Evolutionary conservation across 2,329 filamentous ascomycete species (phyloP).

Genomic region (Ophiostoma novo-ulmi): DNA sequence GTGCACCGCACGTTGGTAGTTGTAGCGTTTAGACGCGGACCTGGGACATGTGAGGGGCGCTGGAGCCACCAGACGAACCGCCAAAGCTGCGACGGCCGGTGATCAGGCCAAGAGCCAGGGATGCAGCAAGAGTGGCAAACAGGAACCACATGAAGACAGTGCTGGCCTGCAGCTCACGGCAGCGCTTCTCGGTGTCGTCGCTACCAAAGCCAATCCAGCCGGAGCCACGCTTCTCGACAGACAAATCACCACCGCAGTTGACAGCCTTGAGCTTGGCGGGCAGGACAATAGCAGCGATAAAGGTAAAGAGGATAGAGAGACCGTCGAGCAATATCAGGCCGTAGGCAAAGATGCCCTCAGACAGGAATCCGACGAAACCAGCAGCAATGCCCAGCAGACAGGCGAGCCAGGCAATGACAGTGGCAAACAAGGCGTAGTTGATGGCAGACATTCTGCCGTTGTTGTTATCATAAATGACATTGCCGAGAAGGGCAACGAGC

Average conservation of each 20-base stretch:
- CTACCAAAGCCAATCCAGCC: conserved; percentile 62
- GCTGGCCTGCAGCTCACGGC: conserved; percentile 68
- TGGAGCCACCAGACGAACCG: conserved; percentile 38
- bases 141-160: conserved; percentile 77
- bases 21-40: conserved; percentile 34
- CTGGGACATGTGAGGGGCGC: conserved; percentile 51
- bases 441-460: conserved; percentile 44
- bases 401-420: conserved; percentile 60
- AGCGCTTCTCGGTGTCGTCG: conserved; percentile 55
- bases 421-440: conserved; percentile 66
- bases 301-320: conserved; percentile 60
- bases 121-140: conserved; percentile 56
- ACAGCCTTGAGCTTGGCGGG: conserved; percentile 63
- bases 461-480: conserved; percentile 50
- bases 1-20: not conserved
- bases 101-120: conserved; percentile 51
- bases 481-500: conserved; percentile 53
- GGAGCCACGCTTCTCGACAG: conserved; percentile 32
- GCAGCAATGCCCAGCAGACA: conserved; percentile 58
- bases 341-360: conserved; percentile 44
- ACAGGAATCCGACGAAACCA: conserved; percentile 44
- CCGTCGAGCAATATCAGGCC: conserved; percentile 53
- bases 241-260: conserved; percentile 56
- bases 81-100: conserved; percentile 49
- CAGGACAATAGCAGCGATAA: conserved; percentile 65